Evolutionary conservation across 768 basidiomycete species (phyloP).

Genomic region (Xerocomellus intermedius): DNA sequence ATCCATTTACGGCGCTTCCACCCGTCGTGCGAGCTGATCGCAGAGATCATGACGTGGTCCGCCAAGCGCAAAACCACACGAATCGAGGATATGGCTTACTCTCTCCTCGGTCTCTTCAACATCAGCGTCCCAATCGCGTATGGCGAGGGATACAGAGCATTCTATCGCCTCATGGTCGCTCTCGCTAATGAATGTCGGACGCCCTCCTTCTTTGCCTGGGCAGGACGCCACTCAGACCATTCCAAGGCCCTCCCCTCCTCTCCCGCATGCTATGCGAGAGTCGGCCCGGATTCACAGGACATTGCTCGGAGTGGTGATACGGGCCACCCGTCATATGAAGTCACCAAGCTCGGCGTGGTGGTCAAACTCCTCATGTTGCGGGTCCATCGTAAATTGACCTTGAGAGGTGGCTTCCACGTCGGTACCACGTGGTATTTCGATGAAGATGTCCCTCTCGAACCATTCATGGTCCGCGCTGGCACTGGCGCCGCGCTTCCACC

Average conservation of each 20-base stretch:
- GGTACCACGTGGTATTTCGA: conserved; percentile 5
- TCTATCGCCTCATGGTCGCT: conserved; percentile 12
- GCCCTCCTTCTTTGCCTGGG: conserved; percentile 14
- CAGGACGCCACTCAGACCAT: conserved; percentile 5
- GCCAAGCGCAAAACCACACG: conserved; percentile 9
- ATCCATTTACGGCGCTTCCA: neutral
- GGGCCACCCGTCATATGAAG: conserved; percentile 10
- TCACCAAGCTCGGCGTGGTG: conserved; percentile 15
- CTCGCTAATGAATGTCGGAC: conserved; percentile 9
- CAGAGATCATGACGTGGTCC: conserved; percentile 12
- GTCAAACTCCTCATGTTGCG: conserved; percentile 9
- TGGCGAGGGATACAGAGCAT: conserved; percentile 7
- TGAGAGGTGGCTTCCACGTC: conserved; percentile 5
- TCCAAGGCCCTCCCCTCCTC: conserved; percentile 11
- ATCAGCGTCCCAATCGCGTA: conserved; percentile 13
- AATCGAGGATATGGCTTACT: conserved; percentile 5
- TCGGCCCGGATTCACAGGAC: neutral
- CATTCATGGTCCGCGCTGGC: conserved; percentile 3
- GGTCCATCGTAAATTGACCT: conserved; percentile 2
- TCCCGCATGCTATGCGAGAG: conserved; percentile 4
- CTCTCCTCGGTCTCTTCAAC: conserved; percentile 11
- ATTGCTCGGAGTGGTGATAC: neutral
- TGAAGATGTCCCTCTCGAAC: neutral
- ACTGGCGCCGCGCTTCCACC: conserved; percentile 6
- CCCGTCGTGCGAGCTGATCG: conserved; percentile 4